Conservation (phyloP, 768 basidiomycete species). For the Amanita thiersii region DNA sequence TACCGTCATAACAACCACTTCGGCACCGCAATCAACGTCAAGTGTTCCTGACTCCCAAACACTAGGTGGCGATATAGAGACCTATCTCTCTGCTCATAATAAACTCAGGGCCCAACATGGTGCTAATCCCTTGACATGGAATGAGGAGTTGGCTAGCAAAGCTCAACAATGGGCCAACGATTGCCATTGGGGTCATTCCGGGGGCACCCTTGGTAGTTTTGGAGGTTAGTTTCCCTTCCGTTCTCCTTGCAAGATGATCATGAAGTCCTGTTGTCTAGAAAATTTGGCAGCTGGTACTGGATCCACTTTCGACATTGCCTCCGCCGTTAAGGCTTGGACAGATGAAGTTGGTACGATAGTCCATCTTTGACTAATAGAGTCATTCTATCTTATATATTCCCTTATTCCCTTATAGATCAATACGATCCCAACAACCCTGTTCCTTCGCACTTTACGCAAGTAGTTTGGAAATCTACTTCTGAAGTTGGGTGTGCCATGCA, state of each 20-base stretch:
- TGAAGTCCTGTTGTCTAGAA: slow-evolving; percentile 30
- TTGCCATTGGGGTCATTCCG: slow-evolving; percentile 66
- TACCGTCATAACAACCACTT: slow-evolving; percentile 15
- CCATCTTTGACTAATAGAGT: too few species aligned
- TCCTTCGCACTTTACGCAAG: slow-evolving; percentile 66
- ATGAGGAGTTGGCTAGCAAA: slow-evolving; percentile 43
- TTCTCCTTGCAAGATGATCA: background rate
- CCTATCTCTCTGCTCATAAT: slow-evolving; percentile 59
- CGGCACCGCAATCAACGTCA: slow-evolving; percentile 12
- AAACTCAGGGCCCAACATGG: slow-evolving; percentile 52
- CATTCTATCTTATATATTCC: background rate
- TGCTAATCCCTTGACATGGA: slow-evolving; percentile 60
- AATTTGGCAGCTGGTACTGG: slow-evolving; percentile 74
- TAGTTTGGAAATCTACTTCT: slow-evolving; percentile 64
- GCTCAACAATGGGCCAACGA: slow-evolving; percentile 65
- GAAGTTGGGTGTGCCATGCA: slow-evolving; percentile 58
- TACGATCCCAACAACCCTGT: slow-evolving; percentile 51
- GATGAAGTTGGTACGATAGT: slow-evolving; percentile 53
- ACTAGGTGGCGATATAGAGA: slow-evolving; percentile 43
- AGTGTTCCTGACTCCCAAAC: too few species aligned
- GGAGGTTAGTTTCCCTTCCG: slow-evolving; percentile 38
- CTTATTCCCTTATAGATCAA: slow-evolving; percentile 26
- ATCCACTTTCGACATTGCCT: slow-evolving; percentile 32
- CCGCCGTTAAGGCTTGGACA: slow-evolving; percentile 54
- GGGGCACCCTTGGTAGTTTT: slow-evolving; percentile 51